Evolutionary conservation across 208 protist genomes (phyloP).

Genomic region (Wallacemonas sp.): DNA sequence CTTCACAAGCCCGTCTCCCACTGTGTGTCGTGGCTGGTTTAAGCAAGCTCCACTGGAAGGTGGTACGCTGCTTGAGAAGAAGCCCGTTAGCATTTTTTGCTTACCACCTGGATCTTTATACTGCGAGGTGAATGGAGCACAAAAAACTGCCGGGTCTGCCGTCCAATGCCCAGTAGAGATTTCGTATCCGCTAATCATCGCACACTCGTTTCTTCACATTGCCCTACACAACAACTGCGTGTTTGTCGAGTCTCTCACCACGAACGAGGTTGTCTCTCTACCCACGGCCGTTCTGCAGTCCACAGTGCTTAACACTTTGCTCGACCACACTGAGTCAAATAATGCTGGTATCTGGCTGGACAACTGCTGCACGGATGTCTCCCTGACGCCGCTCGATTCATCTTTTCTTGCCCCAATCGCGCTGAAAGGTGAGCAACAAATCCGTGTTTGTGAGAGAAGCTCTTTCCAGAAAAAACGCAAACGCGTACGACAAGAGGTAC

Average conservation of each 20-base stretch:
- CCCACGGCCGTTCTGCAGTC: conserved; percentile 58
- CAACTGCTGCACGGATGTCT: conserved; percentile 44
- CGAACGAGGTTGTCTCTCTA: conserved; percentile 45
- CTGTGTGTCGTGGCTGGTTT: conserved; percentile 80
- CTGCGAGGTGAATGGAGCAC: conserved; percentile 47
- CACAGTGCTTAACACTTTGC: conserved; percentile 48
- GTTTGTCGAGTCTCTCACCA: conserved; percentile 51
- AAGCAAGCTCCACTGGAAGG: conserved; percentile 47
- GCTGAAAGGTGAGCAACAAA: conserved; percentile 37
- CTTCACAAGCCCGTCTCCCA: conserved; percentile 26
- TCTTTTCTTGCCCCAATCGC: conserved; percentile 50
- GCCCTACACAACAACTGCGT: conserved; percentile 74
- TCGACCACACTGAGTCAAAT: conserved; percentile 27
- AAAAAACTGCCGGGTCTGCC: conserved; percentile 24
- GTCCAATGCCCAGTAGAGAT: conserved; percentile 81
- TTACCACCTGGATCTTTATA: conserved; percentile 48
- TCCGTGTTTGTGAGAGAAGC: conserved; percentile 52
- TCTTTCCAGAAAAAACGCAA: conserved; percentile 41
- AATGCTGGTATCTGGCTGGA: conserved; percentile 76
- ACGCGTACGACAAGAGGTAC: conserved; percentile 19
- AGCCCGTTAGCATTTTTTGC: conserved; percentile 54
- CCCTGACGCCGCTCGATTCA: conserved; percentile 36
- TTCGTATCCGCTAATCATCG: conserved; percentile 72
- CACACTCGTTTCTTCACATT: conserved; percentile 76
- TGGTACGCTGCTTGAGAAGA: conserved; percentile 35